Evolutionary conservation across 768 basidiomycete genomes (phyloP), one percentile per base, ranked within the genome.

Genomic region (Thelephora aurantiotincta): DNA sequence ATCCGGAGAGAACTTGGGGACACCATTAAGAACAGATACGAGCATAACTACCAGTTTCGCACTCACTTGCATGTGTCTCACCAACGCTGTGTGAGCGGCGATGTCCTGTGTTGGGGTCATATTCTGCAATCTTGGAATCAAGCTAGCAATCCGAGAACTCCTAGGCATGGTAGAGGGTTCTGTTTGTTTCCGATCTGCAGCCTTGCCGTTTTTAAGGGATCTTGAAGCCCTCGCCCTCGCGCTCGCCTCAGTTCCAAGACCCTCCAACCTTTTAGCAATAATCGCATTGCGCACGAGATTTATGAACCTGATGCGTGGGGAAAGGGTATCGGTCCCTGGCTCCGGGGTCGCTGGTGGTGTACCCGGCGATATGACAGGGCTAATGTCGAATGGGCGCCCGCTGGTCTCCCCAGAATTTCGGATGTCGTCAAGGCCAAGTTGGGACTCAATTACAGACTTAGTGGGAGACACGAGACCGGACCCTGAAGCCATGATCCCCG

Each of bases 31-130:
- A 14, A 37, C 19, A 13, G 14, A 19, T 37, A 37, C 14, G 19
- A 37, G 14, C 14, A 2, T 37, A 19, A 13, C 14, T 13, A 37
- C 36, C 19, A 13, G 36, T 19, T 14, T 13, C 14, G 3, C 14
- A 37, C 2, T 14, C 19, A 37, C 36, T 37, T 37, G 77, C 56
- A 87, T 58, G 60, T 84, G 79, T 46, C 78, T 61, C 14, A 87
- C 82, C 23, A 84, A 70, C 6, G 78, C 82, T 46, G 68, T 64
- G 59, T 86, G 84, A 5, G 77, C 76, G 9, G 71, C 71, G 18
- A 82, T 59, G 51, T 77, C 79, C 55, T 83, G 74, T 0, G 74
- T 77, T 7, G 72, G 60, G 47, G 71, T 67, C 52, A 85, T 57
- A 38, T 64, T 66, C 49, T 66, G 68, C 47, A 87, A 61, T 52